Evolutionary conservation across 2,329 filamentous ascomycete species (phyloP).

Genomic region (Phialophora chinensis): DNA sequence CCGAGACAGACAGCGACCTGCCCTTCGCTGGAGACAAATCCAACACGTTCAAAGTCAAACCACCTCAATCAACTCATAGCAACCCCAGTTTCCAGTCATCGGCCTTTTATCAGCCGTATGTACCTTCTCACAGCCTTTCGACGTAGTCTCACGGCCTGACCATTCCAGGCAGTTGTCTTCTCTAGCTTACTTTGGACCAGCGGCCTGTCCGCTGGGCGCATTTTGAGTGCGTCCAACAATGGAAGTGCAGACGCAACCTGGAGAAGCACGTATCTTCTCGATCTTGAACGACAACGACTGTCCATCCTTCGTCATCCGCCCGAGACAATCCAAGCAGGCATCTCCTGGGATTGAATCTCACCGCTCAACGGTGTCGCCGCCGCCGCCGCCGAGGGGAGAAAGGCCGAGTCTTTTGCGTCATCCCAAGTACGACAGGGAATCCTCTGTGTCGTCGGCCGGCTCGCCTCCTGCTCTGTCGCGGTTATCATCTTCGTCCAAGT

Average conservation of each 20-base stretch:
- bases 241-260: constrained; percentile 40
- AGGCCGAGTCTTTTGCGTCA: constrained; percentile 36
- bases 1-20: background rate
- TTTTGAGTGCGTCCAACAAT: constrained; percentile 38
- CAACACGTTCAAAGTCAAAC: background rate
- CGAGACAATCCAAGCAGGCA: constrained; percentile 35
- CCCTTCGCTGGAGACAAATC: background rate
- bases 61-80: background rate
- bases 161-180: constrained; percentile 20
- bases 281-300: constrained; percentile 57
- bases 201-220: constrained; percentile 36
- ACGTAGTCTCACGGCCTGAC: constrained; percentile 13
- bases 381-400: constrained; percentile 27
- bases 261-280: constrained; percentile 44
- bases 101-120: constrained; percentile 26
- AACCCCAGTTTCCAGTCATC: background rate
- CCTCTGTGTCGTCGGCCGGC: constrained; percentile 37
- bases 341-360: constrained; percentile 25
- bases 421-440: constrained; percentile 34
- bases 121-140: constrained; percentile 7
- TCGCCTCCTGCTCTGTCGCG: constrained; percentile 38
- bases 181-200: constrained; percentile 34
- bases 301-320: constrained; percentile 53
- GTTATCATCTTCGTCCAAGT: constrained; percentile 36
- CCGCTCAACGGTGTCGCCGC: constrained; percentile 23